These are phyloP conservation scores for Psilocybe mexicana DNA, from an alignment of 1,284 basidiomycete genomes.

Conservation along the genomic window DNA sequence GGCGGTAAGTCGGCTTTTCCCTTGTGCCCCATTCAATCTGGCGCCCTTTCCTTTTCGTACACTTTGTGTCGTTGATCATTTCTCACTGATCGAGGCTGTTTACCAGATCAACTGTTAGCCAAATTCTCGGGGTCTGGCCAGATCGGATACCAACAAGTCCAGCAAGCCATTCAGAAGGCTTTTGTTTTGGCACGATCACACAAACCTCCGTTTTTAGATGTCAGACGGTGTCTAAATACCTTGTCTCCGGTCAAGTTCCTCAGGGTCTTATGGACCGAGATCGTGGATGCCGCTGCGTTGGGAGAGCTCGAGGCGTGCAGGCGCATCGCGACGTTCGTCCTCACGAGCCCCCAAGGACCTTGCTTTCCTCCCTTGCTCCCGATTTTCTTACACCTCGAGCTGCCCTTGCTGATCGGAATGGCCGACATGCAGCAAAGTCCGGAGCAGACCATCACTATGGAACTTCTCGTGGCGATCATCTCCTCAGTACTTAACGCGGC, in stretches of 20 bases:
- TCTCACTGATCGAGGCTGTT: constrained; percentile 7
- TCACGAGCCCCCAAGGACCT: constrained; percentile 55
- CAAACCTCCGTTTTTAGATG: constrained; percentile 62
- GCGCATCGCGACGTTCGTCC: constrained; percentile 62
- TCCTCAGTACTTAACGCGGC: constrained; percentile 64
- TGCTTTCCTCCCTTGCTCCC: constrained; percentile 63
- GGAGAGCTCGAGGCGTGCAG: constrained; percentile 60
- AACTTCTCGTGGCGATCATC: constrained; percentile 61
- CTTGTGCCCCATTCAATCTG: not conserved
- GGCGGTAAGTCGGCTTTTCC: constrained; percentile 40
- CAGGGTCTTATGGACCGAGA: constrained; percentile 61
- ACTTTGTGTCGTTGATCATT: not conserved
- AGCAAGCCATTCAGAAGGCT: constrained; percentile 53
- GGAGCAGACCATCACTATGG: constrained; percentile 56
- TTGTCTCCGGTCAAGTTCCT: constrained; percentile 61
- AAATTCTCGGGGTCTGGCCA: constrained; percentile 15
- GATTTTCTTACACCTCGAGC: constrained; percentile 64
- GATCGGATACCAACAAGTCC: constrained; percentile 29
- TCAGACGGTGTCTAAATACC: constrained; percentile 60
- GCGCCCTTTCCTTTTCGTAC: not conserved
- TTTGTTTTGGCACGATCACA: constrained; percentile 54
- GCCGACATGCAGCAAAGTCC: constrained; percentile 54
- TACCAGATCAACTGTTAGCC: constrained; percentile 15
- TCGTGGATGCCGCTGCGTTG: constrained; percentile 47
- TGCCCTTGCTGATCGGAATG: constrained; percentile 56